These are phyloP conservation scores for Lippia alba DNA, from an alignment of 305 asterid species.

Conservation along the genomic window DNA sequence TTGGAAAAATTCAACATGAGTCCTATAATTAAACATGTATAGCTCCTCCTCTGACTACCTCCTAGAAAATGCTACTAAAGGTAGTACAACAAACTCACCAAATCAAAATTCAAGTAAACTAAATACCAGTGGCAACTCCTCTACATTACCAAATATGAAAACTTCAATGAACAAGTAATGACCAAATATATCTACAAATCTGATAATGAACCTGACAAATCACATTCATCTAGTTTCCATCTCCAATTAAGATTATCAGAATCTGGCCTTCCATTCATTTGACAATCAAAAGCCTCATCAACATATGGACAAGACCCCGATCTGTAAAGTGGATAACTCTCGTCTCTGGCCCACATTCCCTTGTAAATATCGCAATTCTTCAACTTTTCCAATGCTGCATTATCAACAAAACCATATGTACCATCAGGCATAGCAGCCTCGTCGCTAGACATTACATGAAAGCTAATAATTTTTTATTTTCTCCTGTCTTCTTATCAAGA, in stretches of 20 bases:
- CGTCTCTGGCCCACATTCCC: slow-evolving; percentile 90
- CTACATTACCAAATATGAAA: slow-evolving; percentile 18
- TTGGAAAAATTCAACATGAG: too few species aligned
- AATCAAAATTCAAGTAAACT: slow-evolving; percentile 10
- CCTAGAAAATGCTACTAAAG: slow-evolving; percentile 18
- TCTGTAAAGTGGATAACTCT: slow-evolving; percentile 63
- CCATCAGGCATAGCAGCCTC: too few species aligned
- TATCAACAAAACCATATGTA: slow-evolving; percentile 13
- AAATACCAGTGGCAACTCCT: slow-evolving; percentile 7
- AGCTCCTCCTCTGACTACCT: slow-evolving; percentile 11
- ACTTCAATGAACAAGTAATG: slow-evolving; percentile 2
- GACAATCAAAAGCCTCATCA: slow-evolving; percentile 88
- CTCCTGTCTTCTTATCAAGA: too few species aligned
- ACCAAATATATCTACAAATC: slow-evolving; percentile 14
- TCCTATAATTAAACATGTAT: not conserved
- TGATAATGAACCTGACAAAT: slow-evolving; percentile 67
- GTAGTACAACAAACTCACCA: slow-evolving; percentile 8
- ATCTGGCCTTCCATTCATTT: slow-evolving; percentile 83
- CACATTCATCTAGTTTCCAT: slow-evolving; percentile 90
- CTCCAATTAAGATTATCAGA: slow-evolving; percentile 77
- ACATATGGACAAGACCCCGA: slow-evolving; percentile 90
- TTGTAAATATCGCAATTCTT: slow-evolving; percentile 65
- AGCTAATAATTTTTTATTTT: too few species aligned
- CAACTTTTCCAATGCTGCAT: slow-evolving; percentile 38
- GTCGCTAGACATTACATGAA: too few species aligned